A percentile compares a stretch with the other conserved stretches of the same genome.
phyloP scores from a whole-genome alignment of 331 rosid genomes.

The Malus hybrid region DNA sequence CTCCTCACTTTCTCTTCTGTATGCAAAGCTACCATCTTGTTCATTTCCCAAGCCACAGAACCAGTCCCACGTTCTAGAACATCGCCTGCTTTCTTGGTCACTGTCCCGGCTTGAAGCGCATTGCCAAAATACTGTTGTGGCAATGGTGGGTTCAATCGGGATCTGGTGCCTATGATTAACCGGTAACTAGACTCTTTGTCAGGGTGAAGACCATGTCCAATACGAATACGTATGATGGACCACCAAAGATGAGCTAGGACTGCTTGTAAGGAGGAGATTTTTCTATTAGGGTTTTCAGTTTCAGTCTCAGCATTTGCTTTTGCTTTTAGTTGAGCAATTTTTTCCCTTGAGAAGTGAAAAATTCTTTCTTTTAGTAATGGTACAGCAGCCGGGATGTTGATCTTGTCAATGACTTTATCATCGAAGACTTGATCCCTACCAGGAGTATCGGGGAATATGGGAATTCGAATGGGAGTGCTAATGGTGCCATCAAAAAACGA shows the following conservation, averaged over 20 bases:
- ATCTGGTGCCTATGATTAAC: not conserved
- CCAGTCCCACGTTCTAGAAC: not conserved
- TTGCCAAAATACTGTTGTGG: conserved; percentile 11
- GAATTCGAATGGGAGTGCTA: conserved; percentile 5
- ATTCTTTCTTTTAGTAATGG: not conserved
- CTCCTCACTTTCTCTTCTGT: not conserved
- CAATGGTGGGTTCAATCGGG: conserved; percentile 3
- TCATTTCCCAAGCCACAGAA: not conserved
- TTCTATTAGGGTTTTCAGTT: not conserved
- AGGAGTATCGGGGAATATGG: not conserved
- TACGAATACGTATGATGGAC: not conserved
- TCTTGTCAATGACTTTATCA: not conserved
- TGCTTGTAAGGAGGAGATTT: conserved; percentile 21
- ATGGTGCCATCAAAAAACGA: conserved; percentile 5
- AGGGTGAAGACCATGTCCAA: not conserved
- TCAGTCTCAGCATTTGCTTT: conserved; percentile 13
- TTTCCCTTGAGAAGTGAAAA: conserved; percentile 1
- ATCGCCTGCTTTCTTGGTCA: not conserved
- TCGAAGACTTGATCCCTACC: not conserved
- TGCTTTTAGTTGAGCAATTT: conserved; percentile 9
- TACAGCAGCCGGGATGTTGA: too few relatives aligned
- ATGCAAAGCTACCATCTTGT: not conserved
- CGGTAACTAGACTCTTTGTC: not conserved
- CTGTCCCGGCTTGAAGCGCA: conserved; percentile 3
- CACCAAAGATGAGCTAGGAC: conserved; percentile 13